Base-by-base conservation (phyloP, 2,329 filamentous ascomycete genomes). In the Fusarium tjaetaba region DNA sequence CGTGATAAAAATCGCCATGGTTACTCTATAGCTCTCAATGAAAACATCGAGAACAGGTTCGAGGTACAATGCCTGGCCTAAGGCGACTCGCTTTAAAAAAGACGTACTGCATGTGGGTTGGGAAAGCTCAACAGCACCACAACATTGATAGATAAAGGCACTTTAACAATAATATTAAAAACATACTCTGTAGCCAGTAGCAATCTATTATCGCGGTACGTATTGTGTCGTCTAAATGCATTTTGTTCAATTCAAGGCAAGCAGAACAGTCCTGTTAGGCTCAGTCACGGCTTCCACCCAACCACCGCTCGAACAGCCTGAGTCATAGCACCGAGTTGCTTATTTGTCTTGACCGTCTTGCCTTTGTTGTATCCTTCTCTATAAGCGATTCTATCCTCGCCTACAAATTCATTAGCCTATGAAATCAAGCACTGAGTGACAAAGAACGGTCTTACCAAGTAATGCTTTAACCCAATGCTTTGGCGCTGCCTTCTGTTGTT, bases 391-490 rank as follows among this genome's bases (percentile, higher is more conserved):
- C 51, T 28, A 20, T 55, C 51, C 24, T 55, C 51, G 7, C 34
- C 51, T 55, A 2, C 5, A 55, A 55, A n/a, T 1, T 15, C 3
- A 15, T 55, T 55, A 55, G 51, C 34, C 1, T 28, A 28, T 16
- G 6, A 5, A 14, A 10, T 10, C 14, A 10, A 2, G 5, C 14
- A 7, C 28, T 20, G 6, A 53, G 11, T 5, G 9, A 14, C 3
- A 3, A 24, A 22, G 10, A n/a, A 11, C 5, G 24, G 8, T 5
- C 34, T 55, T 55, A 41, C 51, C 10, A 16, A 55, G 51, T 16
- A 55, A 41, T n/a, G 51, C 51, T 39, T 41, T 55, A 2, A 55
- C 51, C 51, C 51, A 55, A 30, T 41, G 34, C 8, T 55, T 55
- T 41, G 51, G 51, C 2, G 51, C 51, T 41, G 34, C 51, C 34